Base-by-base conservation (phyloP, 2,329 filamentous ascomycete genomes). In the Cladosporium velox region DNA sequence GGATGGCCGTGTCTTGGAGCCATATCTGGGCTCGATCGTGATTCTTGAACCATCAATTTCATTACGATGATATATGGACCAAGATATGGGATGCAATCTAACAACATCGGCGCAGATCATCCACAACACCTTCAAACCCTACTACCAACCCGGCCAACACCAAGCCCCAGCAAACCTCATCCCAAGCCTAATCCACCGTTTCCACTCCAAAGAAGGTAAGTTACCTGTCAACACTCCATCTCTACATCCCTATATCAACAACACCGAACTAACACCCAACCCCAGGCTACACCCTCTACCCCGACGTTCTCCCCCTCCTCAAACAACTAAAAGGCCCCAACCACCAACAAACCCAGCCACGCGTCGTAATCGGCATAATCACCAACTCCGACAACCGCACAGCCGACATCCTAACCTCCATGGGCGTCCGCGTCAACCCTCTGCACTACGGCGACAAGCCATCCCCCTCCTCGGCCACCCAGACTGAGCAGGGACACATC, bases 321-420 rank as follows among this genome's bases (percentile, higher is more conserved):
- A 66, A 74, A 21, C 74, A 73, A 18, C 67, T 88, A 4, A 77
- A 78, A 10, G 65, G 71, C 6, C 65, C 63, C 47, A 69, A 71
- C 62, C 11, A 6, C 41, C 55, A 60, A 30, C 64, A 58, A n/a
- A 7, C 26, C n/a, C 30, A 58, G 14, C 34, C 54, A 24, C 62
- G 68, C 8, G 65, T 77, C n/a, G 76, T 86, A 1, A 77, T 87
- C 5, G 87, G 87, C 30, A 79, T 89, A 6, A 81, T 90, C 60
- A 87, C 86, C 12, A 90, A 90, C 72, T 89, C 87, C 0, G 87
- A 90, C 69, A 81, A 86, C 71, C 80, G 87, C n/a, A 84, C 88
- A 0, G 81, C 83, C 0, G 75, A 75, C 30, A 81, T 89, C 26
- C 74, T 90, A 4, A 75, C 79, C 0, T 85, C 85, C 0, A 76